Evolutionary conservation across 1,139 yeast species (phyloP), one percentile per base, ranked within the genome.

Genomic region (Yamadazyma blattariae): DNA sequence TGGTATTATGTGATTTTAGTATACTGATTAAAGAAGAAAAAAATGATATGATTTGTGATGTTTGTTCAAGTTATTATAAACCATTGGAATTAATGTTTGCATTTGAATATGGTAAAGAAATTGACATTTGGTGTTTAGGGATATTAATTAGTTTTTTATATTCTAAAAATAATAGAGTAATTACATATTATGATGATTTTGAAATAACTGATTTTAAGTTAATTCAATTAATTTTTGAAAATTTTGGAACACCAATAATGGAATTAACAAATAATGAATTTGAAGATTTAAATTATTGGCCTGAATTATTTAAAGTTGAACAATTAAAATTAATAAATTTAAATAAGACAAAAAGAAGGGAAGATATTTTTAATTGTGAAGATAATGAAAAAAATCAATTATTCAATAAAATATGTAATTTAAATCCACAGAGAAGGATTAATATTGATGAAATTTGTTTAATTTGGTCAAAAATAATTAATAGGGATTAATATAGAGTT

Each of bases 71-170:
- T 0, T 72, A 74, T 30, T 92, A 81, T 60, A 83, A 88, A 47
- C 85, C 97, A 0, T 95, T 97, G 0, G 97, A 92, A 52, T 63
- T 87, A 32, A 62, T 92, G 32, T 75, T 88, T 39, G 89, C 94
- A 0, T 64, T 68, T 7, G 68, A 73, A 40, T 92, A 92, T 55
- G 61, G 74, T 2, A 57, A 54, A 27, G 79, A 74, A 29, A 66
- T 90, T 4, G 98, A 92, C 52, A 67, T 88, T 20, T 92, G 97
- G 97, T 67, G 87, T 0, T 53, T 82, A 14, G 95, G 92, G 2
- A 73, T 92, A 7, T 47, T 87, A 1, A 52, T 83, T 39, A 77
- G 86, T n/a, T 65, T 77, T 35, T 53, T 89, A 34, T 76, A 74
- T 44, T 77, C 84, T 27, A 37, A 41, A 0, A 57, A 72, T 34